Percentiles rank a stretch among this genome's conserved stretches.
Conservation (phyloP, 805 yeast genomes). For the Metschnikowia borealis region DNA sequence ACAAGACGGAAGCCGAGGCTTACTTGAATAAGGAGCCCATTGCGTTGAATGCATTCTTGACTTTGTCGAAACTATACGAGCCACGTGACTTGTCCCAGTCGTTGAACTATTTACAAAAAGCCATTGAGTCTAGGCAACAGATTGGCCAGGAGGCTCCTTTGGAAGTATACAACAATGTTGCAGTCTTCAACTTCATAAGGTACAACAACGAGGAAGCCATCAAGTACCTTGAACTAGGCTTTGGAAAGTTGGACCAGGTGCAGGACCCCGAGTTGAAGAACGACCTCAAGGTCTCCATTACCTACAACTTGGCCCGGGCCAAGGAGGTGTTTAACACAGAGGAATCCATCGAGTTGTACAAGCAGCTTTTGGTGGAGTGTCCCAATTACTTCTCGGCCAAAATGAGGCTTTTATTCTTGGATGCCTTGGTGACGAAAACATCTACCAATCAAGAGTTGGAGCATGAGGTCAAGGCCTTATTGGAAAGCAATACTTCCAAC, state of each 20-base stretch:
- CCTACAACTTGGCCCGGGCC: constrained; percentile 75
- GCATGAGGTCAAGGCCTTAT: constrained; percentile 50
- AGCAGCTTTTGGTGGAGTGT: constrained; percentile 49
- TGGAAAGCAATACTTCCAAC: constrained; percentile 53
- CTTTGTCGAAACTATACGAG: constrained; percentile 70
- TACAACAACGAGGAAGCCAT: constrained; percentile 58
- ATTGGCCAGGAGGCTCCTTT: constrained; percentile 46
- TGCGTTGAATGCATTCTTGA: constrained; percentile 59
- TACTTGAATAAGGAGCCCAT: constrained; percentile 49
- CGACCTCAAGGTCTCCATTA: constrained; percentile 31
- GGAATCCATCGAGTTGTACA: constrained; percentile 47
- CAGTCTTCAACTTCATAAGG: constrained; percentile 71
- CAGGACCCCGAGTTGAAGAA: constrained; percentile 32
- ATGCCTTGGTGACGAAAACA: constrained; percentile 42
- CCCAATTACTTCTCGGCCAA: constrained; percentile 76
- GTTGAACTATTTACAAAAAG: constrained; percentile 55
- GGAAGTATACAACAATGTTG: constrained; percentile 76
- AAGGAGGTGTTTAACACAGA: constrained; percentile 43
- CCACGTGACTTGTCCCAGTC: constrained; percentile 63
- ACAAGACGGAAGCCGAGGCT: constrained; percentile 20
- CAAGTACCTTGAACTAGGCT: constrained; percentile 49
- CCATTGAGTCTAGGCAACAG: constrained; percentile 48
- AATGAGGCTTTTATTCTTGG: constrained; percentile 63
- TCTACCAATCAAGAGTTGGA: constrained; percentile 44
- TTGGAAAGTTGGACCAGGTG: constrained; percentile 30